These are phyloP conservation scores for Alternaria sp. DNA, from an alignment of 2,329 filamentous ascomycete genomes.

Conservation along the genomic window DNA sequence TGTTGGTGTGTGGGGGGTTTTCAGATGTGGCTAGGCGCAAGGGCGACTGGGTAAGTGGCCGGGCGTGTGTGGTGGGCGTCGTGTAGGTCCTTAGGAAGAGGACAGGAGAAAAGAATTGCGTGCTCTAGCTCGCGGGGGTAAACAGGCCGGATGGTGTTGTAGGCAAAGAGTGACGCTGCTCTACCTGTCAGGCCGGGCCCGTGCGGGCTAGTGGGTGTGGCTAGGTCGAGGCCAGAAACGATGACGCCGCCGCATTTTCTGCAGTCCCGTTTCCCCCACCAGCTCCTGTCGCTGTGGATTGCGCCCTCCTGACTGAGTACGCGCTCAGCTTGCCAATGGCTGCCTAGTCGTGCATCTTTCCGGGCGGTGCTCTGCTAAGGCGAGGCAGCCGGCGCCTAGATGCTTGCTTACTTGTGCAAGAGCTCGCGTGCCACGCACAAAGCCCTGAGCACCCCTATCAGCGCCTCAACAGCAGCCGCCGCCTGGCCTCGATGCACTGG, in stretches of 20 bases:
- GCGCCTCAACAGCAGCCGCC: not conserved
- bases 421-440: slow-evolving; percentile 33
- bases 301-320: slow-evolving; percentile 1
- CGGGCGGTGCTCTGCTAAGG: slow-evolving; percentile 15
- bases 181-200: slow-evolving; percentile 16
- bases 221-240: slow-evolving; percentile 18
- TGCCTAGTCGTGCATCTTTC: not conserved
- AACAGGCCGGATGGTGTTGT: slow-evolving; percentile 29
- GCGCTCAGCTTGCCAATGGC: slow-evolving; percentile 1
- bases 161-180: slow-evolving; percentile 17
- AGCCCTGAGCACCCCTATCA: not conserved
- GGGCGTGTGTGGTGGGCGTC: slow-evolving; percentile 3
- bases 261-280: slow-evolving; percentile 15
- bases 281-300: slow-evolving; percentile 5
- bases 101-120: slow-evolving; percentile 20
- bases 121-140: slow-evolving; percentile 26
- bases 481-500: not conserved
- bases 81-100: not conserved
- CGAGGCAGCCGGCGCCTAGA: slow-evolving; percentile 16
- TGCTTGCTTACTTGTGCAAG: slow-evolving; percentile 1
- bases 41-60: slow-evolving; percentile 1
- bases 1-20: slow-evolving; percentile 35
- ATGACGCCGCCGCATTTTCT: slow-evolving; percentile 30
- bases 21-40: slow-evolving; percentile 10
- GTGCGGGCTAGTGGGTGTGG: slow-evolving; percentile 12